These are phyloP conservation scores for Mycena alexandri DNA, from an alignment of 768 basidiomycete species.

Conservation along the genomic window DNA sequence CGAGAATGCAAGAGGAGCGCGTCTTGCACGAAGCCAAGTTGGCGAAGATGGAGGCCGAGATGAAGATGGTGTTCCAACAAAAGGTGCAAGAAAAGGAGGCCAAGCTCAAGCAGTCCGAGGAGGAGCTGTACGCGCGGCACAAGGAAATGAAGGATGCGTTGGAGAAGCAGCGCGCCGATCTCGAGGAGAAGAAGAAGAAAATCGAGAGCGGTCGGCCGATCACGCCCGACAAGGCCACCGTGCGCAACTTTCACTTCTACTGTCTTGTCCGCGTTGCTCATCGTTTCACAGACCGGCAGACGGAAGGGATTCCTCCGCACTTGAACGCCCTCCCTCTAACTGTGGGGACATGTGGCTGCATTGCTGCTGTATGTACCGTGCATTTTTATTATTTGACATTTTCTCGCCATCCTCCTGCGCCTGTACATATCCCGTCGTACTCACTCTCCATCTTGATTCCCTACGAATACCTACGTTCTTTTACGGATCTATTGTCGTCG, in stretches of 20 bases:
- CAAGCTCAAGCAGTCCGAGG: constrained; percentile 98
- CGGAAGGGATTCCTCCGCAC: constrained; percentile 85
- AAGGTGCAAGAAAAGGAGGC: constrained; percentile 99
- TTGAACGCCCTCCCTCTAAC: constrained; percentile 51
- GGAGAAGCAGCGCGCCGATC: constrained; percentile 94
- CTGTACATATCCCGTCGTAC: constrained; percentile 51
- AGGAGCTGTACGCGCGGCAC: constrained; percentile 98
- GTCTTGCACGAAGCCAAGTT: constrained; percentile 97
- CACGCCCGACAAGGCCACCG: constrained; percentile 93
- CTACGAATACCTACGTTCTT: constrained; percentile 71
- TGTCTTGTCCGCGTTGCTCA: constrained; percentile 34
- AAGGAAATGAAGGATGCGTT: constrained; percentile 99
- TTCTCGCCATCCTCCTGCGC: constrained; percentile 48
- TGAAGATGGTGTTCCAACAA: constrained; percentile 99
- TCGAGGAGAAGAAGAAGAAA: constrained; percentile 98
- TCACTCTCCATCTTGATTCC: constrained; percentile 62
- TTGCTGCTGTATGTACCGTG: constrained; percentile 47
- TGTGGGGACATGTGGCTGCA: constrained; percentile 46
- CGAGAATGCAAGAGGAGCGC: constrained; percentile 96
- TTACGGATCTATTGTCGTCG: constrained; percentile 67
- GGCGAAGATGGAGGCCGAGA: constrained; percentile 99
- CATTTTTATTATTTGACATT: constrained; percentile 47
- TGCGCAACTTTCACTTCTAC: constrained; percentile 57
- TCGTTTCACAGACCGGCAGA: constrained; percentile 61
- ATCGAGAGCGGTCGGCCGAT: constrained; percentile 95